Evolutionary conservation across 148 eudicot species (phyloP), one percentile per base, ranked within the genome.

Genomic region (Spergularia marina): DNA sequence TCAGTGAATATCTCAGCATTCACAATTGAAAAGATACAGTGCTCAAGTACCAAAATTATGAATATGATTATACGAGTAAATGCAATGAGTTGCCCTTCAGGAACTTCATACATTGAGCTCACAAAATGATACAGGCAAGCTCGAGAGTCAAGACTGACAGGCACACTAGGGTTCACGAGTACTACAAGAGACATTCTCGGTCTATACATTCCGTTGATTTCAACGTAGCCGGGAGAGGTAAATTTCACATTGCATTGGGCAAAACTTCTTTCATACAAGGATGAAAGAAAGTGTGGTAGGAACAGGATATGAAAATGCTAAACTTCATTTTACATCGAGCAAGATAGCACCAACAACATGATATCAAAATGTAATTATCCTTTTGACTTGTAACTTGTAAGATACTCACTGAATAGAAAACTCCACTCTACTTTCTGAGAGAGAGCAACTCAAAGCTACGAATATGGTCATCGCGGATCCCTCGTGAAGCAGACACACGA

Each of bases 381-480:
- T 39, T 79, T 79, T 61, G 63, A 68, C 62, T 79, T 74, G 54
- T 49, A 59, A 68, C 16, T 39, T 41, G 73, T 23, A 30, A 30
- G 36, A 30, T 30, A 30, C 72, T 78, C 51, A 73, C 72, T 58
- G 60, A 66, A 56, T 64, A 73, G 18, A 44, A 25, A 44, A 30
- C 47, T 65, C 60, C 18, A 67, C 10, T 60, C 85, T 80, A 91
- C 81, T 91, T 94, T 79, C 91, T 78, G 79, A 94, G 87, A 4
- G 97, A 87, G 72, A 91, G 96, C 77, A 91, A 73, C 78, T 94
- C 97, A 30, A 94, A 91, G 89, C 91, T 91, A 72, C 97, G 96
- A 61, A 91, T 80, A 69, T 93, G 91, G 60, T 94, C 97, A 61
- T 90, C 91, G 2, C 89, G 91, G 54, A 80, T 69, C 25, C 89